A percentile compares a stretch with the other conserved stretches of the same genome.
These are phyloP conservation scores for Aspergillus carlsbadensis DNA, from an alignment of 495 filamentous ascomycete species.

Conservation along the genomic window DNA sequence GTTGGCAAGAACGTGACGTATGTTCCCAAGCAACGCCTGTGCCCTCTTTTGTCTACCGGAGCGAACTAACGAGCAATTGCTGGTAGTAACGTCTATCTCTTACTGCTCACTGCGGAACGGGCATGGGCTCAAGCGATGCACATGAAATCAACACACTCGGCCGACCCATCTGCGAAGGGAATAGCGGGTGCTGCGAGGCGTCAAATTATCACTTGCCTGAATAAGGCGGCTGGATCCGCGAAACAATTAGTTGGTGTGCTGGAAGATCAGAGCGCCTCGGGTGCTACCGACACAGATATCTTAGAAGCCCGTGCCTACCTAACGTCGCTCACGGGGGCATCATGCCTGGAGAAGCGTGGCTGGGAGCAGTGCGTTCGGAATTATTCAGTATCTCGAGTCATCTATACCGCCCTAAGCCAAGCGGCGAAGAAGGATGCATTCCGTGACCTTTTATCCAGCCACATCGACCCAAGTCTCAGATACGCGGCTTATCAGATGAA, in stretches of 20 bases:
- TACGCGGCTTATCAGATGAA: constrained; percentile 92
- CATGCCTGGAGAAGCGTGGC: constrained; percentile 79
- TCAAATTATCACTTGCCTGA: constrained; percentile 83
- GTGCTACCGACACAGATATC: constrained; percentile 67
- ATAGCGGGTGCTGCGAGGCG: constrained; percentile 76
- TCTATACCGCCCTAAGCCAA: constrained; percentile 76
- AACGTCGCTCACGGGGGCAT: constrained; percentile 68
- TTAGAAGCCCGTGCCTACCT: constrained; percentile 87
- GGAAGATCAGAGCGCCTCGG: constrained; percentile 52
- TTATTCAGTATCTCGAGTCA: constrained; percentile 74
- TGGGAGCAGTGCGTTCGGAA: constrained; percentile 77
- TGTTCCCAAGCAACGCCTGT: constrained; percentile 14
- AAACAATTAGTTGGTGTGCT: constrained; percentile 66
- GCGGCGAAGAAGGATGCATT: constrained; percentile 67
- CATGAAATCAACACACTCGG: constrained; percentile 80
- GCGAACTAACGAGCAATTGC: constrained; percentile 18
- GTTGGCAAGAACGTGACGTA: constrained; percentile 77
- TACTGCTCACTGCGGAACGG: constrained; percentile 83
- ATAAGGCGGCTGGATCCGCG: constrained; percentile 73
- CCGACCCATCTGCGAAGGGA: constrained; percentile 66
- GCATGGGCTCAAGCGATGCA: constrained; percentile 97
- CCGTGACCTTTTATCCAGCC: constrained; percentile 79
- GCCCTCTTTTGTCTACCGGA: not conserved
- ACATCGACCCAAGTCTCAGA: constrained; percentile 88
- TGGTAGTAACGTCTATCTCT: constrained; percentile 70